Evolutionary conservation across 2,329 filamentous ascomycete genomes (phyloP).

Genomic region (Ophiocordyceps robertsii): DNA sequence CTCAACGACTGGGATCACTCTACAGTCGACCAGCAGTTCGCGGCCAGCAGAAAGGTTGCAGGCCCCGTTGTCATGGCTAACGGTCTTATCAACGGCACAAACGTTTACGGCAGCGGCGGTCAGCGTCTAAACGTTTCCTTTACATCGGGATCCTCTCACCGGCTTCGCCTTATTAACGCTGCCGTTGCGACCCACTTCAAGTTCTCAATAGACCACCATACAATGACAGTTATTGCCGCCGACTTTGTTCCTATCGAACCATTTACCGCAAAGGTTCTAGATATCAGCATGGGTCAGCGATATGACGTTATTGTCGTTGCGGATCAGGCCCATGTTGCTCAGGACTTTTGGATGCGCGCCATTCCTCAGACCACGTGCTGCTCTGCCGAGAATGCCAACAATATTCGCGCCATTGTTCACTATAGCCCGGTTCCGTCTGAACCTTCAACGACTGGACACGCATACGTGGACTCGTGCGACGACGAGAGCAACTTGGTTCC

Average conservation of each 20-base stretch:
- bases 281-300: slow-evolving; percentile 30
- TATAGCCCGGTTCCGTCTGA: too few species aligned
- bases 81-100: slow-evolving; percentile 31
- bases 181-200: slow-evolving; percentile 28
- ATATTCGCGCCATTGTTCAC: too few species aligned
- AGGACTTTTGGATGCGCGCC: slow-evolving; percentile 33
- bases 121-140: slow-evolving; percentile 23
- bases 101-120: slow-evolving; percentile 19
- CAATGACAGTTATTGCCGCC: slow-evolving; percentile 40
- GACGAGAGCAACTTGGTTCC: too few species aligned
- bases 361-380: too few species aligned
- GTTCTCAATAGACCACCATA: slow-evolving; percentile 43
- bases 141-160: slow-evolving; percentile 27
- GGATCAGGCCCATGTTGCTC: slow-evolving; percentile 12
- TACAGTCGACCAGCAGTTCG: slow-evolving; percentile 24
- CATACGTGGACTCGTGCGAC: too few species aligned
- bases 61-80: slow-evolving; percentile 21
- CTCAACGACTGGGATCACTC: slow-evolving; percentile 45
- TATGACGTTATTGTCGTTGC: slow-evolving; percentile 33
- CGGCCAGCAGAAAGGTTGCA: not conserved
- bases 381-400: too few species aligned
- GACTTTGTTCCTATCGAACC: slow-evolving; percentile 46
- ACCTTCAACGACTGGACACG: too few species aligned
- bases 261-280: slow-evolving; percentile 35
- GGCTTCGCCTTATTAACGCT: slow-evolving; percentile 33